These are phyloP conservation scores for Suillus ampliporus DNA, from an alignment of 768 basidiomycete species.

Conservation along the genomic window DNA sequence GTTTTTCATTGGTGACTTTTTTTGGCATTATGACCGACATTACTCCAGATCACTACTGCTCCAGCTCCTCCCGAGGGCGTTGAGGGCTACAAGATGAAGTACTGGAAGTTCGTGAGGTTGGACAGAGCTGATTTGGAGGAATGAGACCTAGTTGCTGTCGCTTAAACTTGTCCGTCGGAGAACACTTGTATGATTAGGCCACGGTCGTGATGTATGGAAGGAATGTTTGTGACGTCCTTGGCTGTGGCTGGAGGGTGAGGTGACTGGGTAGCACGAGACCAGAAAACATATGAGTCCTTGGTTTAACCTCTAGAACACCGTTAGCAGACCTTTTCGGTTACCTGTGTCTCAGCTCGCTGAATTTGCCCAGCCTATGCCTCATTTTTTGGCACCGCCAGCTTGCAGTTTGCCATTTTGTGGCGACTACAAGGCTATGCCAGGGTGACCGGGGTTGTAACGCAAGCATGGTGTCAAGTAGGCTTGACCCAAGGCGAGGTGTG, in stretches of 20 bases:
- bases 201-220: neutral
- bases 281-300: neutral
- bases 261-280: neutral
- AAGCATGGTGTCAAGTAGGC: too few relatives aligned
- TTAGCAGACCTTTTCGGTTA: neutral
- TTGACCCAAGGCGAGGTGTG: too few relatives aligned
- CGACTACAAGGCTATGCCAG: too few relatives aligned
- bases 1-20: neutral
- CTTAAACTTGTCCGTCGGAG: neutral
- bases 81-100: neutral
- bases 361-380: too few relatives aligned
- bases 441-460: too few relatives aligned
- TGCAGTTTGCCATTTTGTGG: too few relatives aligned
- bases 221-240: neutral
- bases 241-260: neutral
- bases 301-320: too few relatives aligned
- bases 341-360: neutral
- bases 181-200: neutral
- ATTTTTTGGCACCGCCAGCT: too few relatives aligned
- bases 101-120: neutral
- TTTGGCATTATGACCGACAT: neutral
- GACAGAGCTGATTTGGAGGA: neutral
- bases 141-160: neutral
- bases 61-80: neutral
- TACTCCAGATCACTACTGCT: neutral